These are phyloP conservation scores for Cicer bijugum DNA, from an alignment of 306 rosid species.

Conservation along the genomic window DNA sequence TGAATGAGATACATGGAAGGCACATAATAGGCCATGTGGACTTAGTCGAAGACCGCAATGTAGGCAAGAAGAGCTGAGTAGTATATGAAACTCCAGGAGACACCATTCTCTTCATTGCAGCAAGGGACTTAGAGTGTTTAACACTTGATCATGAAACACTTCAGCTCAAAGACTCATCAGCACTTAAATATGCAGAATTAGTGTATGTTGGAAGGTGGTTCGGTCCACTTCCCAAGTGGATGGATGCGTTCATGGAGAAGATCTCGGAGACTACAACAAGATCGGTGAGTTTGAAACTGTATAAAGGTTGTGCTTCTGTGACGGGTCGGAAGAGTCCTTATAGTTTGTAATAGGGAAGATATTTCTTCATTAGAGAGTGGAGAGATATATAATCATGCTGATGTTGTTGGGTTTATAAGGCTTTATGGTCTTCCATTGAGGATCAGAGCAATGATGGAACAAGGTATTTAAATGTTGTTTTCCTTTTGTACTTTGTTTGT, in stretches of 20 bases:
- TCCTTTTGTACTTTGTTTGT: neutral
- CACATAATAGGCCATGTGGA: conserved; percentile 79
- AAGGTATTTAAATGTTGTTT: conserved; percentile 24
- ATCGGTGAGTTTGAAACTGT: conserved; percentile 67
- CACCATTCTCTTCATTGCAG: conserved; percentile 76
- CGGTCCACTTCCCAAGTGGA: conserved; percentile 73
- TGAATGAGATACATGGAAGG: conserved; percentile 73
- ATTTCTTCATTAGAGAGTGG: conserved; percentile 84
- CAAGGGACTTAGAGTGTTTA: conserved; percentile 68
- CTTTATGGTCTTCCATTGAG: conserved; percentile 85
- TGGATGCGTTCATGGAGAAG: conserved; percentile 86
- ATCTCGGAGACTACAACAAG: conserved; percentile 73
- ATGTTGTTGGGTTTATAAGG: conserved; percentile 79
- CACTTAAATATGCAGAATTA: conserved; percentile 86
- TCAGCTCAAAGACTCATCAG: conserved; percentile 64
- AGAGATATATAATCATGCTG: conserved; percentile 77
- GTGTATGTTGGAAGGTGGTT: conserved; percentile 90
- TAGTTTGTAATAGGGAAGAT: conserved; percentile 70
- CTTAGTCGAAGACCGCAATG: conserved; percentile 80
- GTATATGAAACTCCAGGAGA: conserved; percentile 92
- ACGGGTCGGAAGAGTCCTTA: conserved; percentile 60
- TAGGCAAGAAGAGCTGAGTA: conserved; percentile 88
- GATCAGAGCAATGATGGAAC: conserved; percentile 70
- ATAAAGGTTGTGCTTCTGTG: conserved; percentile 64
- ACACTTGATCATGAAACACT: conserved; percentile 77